A percentile compares a stretch with the other conserved stretches of the same genome.
Conservation (phyloP, 2,329 filamentous ascomycete genomes). For the Thelonectria discophora region DNA sequence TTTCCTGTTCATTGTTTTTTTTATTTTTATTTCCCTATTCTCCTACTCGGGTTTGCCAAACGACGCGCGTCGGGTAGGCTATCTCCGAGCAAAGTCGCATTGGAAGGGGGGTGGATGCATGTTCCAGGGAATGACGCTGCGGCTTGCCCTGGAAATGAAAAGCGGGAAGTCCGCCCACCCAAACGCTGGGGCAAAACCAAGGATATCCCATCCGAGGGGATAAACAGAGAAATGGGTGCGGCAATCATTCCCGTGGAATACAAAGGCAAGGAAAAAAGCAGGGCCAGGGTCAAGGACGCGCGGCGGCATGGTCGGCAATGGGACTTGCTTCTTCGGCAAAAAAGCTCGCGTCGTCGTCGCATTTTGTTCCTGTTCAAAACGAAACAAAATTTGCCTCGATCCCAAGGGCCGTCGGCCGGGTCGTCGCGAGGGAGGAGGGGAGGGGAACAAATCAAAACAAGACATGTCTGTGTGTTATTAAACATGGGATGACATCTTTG, state of each 20-base stretch:
- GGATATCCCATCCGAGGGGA: conserved; percentile 1
- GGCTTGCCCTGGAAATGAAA: not conserved
- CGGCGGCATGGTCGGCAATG: not conserved
- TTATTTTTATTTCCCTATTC: not conserved
- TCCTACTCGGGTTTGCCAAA: conserved; percentile 1
- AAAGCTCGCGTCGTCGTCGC: not conserved
- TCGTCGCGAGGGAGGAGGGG: not conserved
- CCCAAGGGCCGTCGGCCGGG: not conserved
- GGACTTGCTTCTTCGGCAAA: not conserved
- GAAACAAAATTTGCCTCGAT: not conserved
- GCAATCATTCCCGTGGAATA: not conserved
- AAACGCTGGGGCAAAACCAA: not conserved
- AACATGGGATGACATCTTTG: conserved; percentile 3
- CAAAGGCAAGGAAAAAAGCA: not conserved
- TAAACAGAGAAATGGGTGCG: not conserved
- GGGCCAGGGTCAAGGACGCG: not conserved
- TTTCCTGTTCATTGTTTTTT: too few species aligned
- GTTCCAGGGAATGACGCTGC: too few species aligned
- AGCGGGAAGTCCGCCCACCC: conserved; percentile 2
- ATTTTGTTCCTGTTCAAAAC: not conserved
- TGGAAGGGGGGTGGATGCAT: too few species aligned
- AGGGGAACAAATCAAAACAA: not conserved
- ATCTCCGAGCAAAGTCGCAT: not conserved
- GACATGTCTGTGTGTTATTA: conserved; percentile 1
- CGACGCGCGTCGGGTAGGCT: conserved; percentile 18